Evolutionary conservation across 2,329 filamentous ascomycete species (phyloP).

Genomic region (Delphinella strobiligena): DNA sequence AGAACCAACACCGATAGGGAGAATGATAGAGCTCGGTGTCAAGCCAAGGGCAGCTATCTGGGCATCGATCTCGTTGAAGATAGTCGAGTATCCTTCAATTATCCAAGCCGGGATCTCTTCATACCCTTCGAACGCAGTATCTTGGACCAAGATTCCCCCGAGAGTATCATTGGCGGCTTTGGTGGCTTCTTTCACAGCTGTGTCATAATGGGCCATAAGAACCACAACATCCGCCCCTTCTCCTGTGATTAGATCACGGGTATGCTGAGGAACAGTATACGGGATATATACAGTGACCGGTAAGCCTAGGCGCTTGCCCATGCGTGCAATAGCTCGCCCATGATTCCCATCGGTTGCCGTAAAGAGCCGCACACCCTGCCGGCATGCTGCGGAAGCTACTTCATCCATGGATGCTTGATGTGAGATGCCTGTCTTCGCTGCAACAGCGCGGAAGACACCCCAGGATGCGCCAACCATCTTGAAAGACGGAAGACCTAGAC

Average conservation of each 20-base stretch:
- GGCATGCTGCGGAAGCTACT: slow-evolving; percentile 16
- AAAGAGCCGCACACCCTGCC: slow-evolving; percentile 34
- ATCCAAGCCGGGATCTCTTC: slow-evolving; percentile 59
- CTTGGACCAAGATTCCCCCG: slow-evolving; percentile 49
- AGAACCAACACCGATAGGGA: slow-evolving; percentile 61
- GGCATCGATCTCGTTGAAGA: slow-evolving; percentile 55
- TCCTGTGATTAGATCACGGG: slow-evolving; percentile 40
- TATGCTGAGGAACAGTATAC: slow-evolving; percentile 40
- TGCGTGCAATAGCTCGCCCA: slow-evolving; percentile 58
- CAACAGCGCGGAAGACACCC: slow-evolving; percentile 51
- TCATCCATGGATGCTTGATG: neutral
- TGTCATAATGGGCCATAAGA: slow-evolving; percentile 49
- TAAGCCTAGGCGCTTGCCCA: slow-evolving; percentile 49
- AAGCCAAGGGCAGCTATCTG: slow-evolving; percentile 37
- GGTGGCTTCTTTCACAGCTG: slow-evolving; percentile 41
- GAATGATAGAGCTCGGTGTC: slow-evolving; percentile 41
- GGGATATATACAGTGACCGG: slow-evolving; percentile 52
- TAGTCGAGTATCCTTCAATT: slow-evolving; percentile 64
- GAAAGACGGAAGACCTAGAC: slow-evolving; percentile 61
- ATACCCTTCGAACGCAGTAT: slow-evolving; percentile 56
- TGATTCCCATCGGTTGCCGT: slow-evolving; percentile 68
- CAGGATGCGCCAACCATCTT: slow-evolving; percentile 73
- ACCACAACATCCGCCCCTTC: slow-evolving; percentile 54
- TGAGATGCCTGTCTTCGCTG: neutral
- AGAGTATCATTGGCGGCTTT: slow-evolving; percentile 28